A percentile compares a stretch with the other conserved stretches of the same genome.
Evolutionary conservation across 352 stramenopile species (phyloP).

Genomic region (Phytophthora tentaculata): DNA sequence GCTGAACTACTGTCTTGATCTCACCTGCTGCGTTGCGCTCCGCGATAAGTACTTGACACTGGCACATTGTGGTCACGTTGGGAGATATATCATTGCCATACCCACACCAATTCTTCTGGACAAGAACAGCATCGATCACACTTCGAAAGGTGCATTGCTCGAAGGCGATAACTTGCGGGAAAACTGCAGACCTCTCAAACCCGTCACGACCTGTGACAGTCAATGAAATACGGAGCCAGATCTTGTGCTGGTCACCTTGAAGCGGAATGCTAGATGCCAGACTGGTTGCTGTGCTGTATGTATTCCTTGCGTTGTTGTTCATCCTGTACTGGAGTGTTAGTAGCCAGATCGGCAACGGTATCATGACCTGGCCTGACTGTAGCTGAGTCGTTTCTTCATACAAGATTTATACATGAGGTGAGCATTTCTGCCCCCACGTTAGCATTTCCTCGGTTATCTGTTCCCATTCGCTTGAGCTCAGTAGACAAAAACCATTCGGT

Average conservation of each 20-base stretch:
- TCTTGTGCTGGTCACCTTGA: background rate
- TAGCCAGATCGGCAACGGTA: conserved; percentile 17
- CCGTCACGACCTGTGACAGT: conserved; percentile 12
- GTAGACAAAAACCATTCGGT: conserved; percentile 21
- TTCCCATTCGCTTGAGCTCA: conserved; percentile 14
- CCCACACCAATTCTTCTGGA: conserved; percentile 81
- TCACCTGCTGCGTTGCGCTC: conserved; percentile 12
- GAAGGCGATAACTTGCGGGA: conserved; percentile 20
- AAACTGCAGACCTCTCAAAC: conserved; percentile 16
- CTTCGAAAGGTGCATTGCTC: conserved; percentile 11
- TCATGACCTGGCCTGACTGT: conserved; percentile 11
- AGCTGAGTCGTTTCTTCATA: conserved; percentile 12
- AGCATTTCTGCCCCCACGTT: background rate
- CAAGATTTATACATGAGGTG: conserved; percentile 8
- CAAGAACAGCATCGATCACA: conserved; percentile 47
- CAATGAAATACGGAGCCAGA: conserved; percentile 19
- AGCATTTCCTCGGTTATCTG: background rate
- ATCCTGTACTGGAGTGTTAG: conserved; percentile 9
- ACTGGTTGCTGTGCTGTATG: background rate
- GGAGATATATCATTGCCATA: background rate
- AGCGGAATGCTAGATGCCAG: conserved; percentile 1
- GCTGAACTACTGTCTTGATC: conserved; percentile 10
- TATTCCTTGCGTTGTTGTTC: too few species aligned
- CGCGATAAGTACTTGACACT: conserved; percentile 14
- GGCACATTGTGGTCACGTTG: background rate